A percentile compares a stretch with the other conserved stretches of the same genome.
These are phyloP conservation scores for Prorocentrum cordatum DNA, from an alignment of 169 alveolate genomes.

Conservation along the genomic window DNA sequence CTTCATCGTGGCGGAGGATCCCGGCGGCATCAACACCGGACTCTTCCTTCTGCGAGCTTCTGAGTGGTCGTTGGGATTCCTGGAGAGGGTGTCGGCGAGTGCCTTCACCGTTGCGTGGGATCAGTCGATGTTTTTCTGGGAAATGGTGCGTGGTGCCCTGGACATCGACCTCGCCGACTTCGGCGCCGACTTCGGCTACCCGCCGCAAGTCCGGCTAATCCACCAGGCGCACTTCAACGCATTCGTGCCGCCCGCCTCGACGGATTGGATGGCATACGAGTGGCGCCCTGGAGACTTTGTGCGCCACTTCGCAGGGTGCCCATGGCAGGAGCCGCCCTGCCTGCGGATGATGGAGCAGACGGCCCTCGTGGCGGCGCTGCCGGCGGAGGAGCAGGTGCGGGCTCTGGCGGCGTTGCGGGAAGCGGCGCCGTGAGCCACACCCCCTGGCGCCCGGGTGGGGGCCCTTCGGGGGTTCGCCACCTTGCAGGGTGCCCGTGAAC, in stretches of 20 bases:
- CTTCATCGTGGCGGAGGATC: constrained; percentile 68
- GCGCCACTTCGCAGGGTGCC: constrained; percentile 72
- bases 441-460: no score
- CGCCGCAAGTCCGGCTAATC: constrained; percentile 19
- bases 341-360: neutral
- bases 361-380: no score
- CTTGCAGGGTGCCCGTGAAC: no score
- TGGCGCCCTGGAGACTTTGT: constrained; percentile 68
- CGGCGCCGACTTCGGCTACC: constrained; percentile 21
- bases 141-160: constrained; percentile 49
- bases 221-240: constrained; percentile 71
- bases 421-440: no score
- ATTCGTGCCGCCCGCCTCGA: constrained; percentile 70
- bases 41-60: constrained; percentile 26
- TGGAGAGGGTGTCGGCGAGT: constrained; percentile 57
- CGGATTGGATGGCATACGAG: constrained; percentile 69
- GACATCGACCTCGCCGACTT: neutral
- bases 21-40: constrained; percentile 71
- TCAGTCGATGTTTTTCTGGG: constrained; percentile 63
- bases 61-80: constrained; percentile 23
- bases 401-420: no score
- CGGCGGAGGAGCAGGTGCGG: no score
- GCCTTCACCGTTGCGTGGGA: constrained; percentile 70
- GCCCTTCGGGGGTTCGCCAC: no score
- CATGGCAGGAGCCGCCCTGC: constrained; percentile 49